These are phyloP conservation scores for Boletus sp. DNA, from an alignment of 1,284 basidiomycete genomes.

Conservation along the genomic window DNA sequence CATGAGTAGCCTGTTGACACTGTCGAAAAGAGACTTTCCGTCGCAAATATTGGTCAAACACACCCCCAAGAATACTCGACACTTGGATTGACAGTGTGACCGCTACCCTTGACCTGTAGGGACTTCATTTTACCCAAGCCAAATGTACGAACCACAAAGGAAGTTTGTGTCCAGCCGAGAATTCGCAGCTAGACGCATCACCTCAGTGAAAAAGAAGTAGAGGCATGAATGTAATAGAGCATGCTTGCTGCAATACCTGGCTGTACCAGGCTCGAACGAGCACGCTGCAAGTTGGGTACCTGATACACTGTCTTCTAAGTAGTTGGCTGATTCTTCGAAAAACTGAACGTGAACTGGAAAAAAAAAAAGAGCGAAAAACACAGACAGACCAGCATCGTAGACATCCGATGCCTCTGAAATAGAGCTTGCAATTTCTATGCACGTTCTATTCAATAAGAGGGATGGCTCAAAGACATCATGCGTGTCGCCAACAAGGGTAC, in stretches of 20 bases:
- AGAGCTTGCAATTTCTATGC: conserved; percentile 7
- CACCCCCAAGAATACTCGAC: no score
- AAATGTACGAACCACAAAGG: conserved; percentile 12
- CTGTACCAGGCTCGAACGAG: conserved; percentile 48
- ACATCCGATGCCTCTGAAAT: conserved; percentile 19
- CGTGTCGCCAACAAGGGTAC: neutral
- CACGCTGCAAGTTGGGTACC: conserved; percentile 42
- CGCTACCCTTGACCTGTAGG: conserved; percentile 17
- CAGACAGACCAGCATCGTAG: neutral
- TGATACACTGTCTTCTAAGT: conserved; percentile 40
- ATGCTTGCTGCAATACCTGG: conserved; percentile 38
- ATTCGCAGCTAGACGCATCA: conserved; percentile 9
- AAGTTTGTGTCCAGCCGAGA: conserved; percentile 4
- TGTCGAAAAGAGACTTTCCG: conserved; percentile 11
- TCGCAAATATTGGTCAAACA: conserved; percentile 36
- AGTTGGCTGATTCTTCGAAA: conserved; percentile 23
- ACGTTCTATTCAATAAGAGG: neutral
- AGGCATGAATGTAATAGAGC: neutral
- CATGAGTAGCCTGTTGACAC: conserved; percentile 18
- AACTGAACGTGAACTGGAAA: neutral
- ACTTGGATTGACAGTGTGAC: conserved; percentile 18
- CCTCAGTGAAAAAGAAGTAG: neutral
- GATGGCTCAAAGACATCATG: neutral
- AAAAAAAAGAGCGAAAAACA: no score
- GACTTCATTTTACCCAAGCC: neutral